phyloP scores from a whole-genome alignment of 228 moss, liverwort and hornwort genomes.

The Sphagnum magellanicum region DNA sequence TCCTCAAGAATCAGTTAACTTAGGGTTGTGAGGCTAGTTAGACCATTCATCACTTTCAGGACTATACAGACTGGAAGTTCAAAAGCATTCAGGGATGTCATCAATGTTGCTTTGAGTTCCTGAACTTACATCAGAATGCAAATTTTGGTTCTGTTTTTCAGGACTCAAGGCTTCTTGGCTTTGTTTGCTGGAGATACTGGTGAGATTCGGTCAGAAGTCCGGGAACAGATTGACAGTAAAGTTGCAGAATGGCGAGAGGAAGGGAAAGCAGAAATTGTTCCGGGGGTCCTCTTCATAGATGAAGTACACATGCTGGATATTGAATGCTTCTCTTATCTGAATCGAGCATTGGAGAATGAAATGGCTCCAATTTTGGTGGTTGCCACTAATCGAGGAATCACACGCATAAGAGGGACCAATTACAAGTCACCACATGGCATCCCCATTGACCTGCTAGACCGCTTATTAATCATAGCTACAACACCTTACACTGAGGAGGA shows the following conservation, averaged over 20 bases:
- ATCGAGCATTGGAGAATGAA: slow-evolving; percentile 77
- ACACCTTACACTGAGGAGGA: slow-evolving; percentile 77
- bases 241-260: slow-evolving; percentile 80
- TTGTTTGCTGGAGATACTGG: slow-evolving; percentile 76
- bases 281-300: slow-evolving; percentile 81
- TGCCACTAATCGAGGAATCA: slow-evolving; percentile 86
- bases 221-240: slow-evolving; percentile 72
- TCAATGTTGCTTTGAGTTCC: background rate
- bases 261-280: slow-evolving; percentile 70
- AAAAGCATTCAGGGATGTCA: too few relatives aligned
- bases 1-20: too few relatives aligned
- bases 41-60: background rate
- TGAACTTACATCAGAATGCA: too few relatives aligned
- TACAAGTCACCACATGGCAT: slow-evolving; percentile 90
- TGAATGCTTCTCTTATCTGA: slow-evolving; percentile 78
- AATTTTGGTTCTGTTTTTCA: background rate
- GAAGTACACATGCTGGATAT: slow-evolving; percentile 93
- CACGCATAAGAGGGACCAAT: slow-evolving; percentile 76
- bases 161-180: slow-evolving; percentile 73
- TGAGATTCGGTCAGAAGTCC: slow-evolving; percentile 70
- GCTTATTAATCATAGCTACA: slow-evolving; percentile 76
- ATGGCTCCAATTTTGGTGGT: slow-evolving; percentile 84
- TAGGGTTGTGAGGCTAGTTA: background rate
- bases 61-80: background rate
- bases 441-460: slow-evolving; percentile 79